Base-by-base conservation (phyloP, 78 protist species). In the Dictyostelium citrinum region DNA sequence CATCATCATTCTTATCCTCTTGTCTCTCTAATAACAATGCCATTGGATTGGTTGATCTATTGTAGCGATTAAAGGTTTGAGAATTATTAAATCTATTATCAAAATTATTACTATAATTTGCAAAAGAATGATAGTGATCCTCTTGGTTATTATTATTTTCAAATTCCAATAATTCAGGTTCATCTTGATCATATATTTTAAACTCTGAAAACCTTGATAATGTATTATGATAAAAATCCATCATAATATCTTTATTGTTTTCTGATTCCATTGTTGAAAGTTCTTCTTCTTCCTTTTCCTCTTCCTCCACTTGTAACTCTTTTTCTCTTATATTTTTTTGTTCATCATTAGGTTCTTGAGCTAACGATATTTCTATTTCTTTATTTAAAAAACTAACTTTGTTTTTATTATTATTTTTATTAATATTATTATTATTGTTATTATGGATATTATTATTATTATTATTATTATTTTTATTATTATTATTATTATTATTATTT, bases 141-240 rank as follows among this genome's bases (percentile, higher is more conserved):
- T 33, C n/a, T 8, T 33, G 39, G 12, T 20, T 14, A 71, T 35
- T 71, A 41, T 33, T 41, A 35, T 75, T 43, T 75, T 75, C 81
- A 9, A 75, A 75, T 75, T 75, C 81, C 17, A 75, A 75, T n/a
- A 77, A 46, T 77, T 77, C 83, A 12, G 83, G 83, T 46, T 77
- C 83, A 77, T 77, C 83, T 29, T 77, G 55, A 31, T 77, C 83
- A 77, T 35, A 77, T 77, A 77, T 77, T 29, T 77, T 77, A 77
- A 77, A 77, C 16, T n/a, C 49, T 46, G 83, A 77, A 77, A 77
- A 77, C 10, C 41, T 35, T 22, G 81, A 75, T 75, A 75, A 9
- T 9, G 81, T 43, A 16, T 39, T 39, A n/a, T 35, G 55, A 43
- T 41, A 75, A 41, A 75, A 75, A 75, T 75, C 81, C 58, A 41